Conservation (phyloP, 345 rosid species). For the Corchorus olitorius region DNA sequence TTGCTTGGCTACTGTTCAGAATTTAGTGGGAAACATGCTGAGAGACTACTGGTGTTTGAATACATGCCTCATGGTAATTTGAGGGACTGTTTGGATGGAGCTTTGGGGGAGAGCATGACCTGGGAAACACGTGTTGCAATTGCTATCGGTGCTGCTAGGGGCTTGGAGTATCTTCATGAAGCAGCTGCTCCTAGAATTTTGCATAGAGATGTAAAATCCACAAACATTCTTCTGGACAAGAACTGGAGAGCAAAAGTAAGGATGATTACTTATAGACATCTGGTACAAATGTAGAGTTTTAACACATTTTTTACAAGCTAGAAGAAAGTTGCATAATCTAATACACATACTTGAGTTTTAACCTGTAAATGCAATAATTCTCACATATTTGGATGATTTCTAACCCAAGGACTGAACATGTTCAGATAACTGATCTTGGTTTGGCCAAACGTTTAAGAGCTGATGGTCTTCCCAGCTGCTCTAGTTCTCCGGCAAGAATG, state of each 20-base stretch:
- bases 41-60: slow-evolving; percentile 88
- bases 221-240: slow-evolving; percentile 86
- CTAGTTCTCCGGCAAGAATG: slow-evolving; percentile 91
- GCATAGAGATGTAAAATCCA: slow-evolving; percentile 95
- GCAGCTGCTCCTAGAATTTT: slow-evolving; percentile 98
- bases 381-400: background rate
- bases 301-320: too few species aligned
- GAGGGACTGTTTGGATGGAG: slow-evolving; percentile 82
- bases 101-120: slow-evolving; percentile 57
- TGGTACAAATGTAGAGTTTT: background rate
- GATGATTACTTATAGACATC: background rate
- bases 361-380: background rate
- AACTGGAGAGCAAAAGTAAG: slow-evolving; percentile 90
- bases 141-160: slow-evolving; percentile 96
- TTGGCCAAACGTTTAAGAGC: slow-evolving; percentile 87
- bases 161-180: slow-evolving; percentile 97
- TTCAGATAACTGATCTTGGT: slow-evolving; percentile 97
- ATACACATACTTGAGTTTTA: background rate
- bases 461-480: slow-evolving; percentile 80
- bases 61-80: slow-evolving; percentile 78
- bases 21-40: slow-evolving; percentile 70
- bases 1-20: slow-evolving; percentile 88
- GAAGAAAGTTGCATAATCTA: too few species aligned
- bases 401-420: background rate
- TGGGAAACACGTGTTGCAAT: slow-evolving; percentile 86